Evolutionary conservation across 2,329 filamentous ascomycete species (phyloP), one percentile per base, ranked within the genome.

Genomic region (Aspergillus ibericus): DNA sequence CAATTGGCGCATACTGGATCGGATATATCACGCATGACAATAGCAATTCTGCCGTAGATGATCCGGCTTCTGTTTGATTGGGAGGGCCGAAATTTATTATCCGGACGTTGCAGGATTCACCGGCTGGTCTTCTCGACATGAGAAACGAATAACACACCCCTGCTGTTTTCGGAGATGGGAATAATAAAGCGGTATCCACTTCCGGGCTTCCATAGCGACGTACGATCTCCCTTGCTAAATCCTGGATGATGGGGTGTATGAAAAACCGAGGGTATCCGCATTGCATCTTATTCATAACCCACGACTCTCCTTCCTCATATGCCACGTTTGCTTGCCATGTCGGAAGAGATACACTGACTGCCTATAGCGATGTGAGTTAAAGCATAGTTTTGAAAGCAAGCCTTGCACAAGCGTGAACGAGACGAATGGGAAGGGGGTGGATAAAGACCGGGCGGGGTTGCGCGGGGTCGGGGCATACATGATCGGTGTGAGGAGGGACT

Each of bases 241-340:
- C 85, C 63, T 87, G 82, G 64, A 98, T 96, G 65, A 83, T 87
- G 69, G 88, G 89, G 75, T 98, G 92, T 62, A 98, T 88, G 76
- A 96, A 97, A 80, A 98, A 99, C 55, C 93, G 85, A 60, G 95
- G 95, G 75, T 99, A 99, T 35, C 95, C 95, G 46, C 90, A 96
- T 64, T 85, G 83, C 92, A 99, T 89, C 71, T 88, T 89, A 62
- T 83, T 84, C 16, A 95, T 64, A n/a, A 99, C 91, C 88, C 91
- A 95, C 57, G 88, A 81, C 72, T 96, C 84, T 52, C 92, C 93
- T 75, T 99, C 92, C 75, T 99, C 95, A 71, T 99, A 99, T 40
- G 87, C 93, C 38, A 99, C 82, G 69, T 96, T 98, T 64, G 92
- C 83, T 65, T 83, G 83, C 95, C 95, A 99, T 77, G 92, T 96